These are phyloP conservation scores for Colletotrichum sp. DNA, from an alignment of 2,329 filamentous ascomycete species.

Conservation along the genomic window DNA sequence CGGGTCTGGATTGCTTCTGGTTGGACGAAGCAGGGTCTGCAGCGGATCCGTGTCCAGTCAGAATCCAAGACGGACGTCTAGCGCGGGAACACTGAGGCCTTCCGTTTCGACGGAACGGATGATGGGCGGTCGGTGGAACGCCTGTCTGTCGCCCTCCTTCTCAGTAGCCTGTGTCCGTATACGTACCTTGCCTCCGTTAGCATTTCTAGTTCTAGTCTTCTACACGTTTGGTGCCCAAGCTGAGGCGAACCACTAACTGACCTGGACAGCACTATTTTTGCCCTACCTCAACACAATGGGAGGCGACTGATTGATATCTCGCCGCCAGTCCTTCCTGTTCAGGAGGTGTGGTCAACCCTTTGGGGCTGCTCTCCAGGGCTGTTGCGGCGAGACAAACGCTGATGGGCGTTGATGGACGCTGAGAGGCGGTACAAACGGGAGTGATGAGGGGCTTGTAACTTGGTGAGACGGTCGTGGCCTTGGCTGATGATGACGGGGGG, in stretches of 20 bases:
- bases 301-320: background rate
- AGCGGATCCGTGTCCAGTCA: background rate
- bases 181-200: background rate
- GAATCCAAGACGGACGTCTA: background rate
- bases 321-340: background rate
- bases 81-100: background rate
- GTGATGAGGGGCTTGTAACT: conserved; percentile 1
- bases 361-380: background rate
- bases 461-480: conserved; percentile 12
- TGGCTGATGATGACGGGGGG: conserved; percentile 14
- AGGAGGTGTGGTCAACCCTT: background rate
- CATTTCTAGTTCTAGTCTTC: background rate
- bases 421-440: conserved; percentile 5
- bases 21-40: conserved; percentile 2
- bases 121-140: background rate
- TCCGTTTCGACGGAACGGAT: background rate
- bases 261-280: background rate
- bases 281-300: background rate
- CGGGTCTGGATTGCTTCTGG: background rate
- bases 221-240: background rate
- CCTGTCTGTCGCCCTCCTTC: background rate
- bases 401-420: background rate
- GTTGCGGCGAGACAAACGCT: background rate
- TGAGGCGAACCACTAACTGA: background rate
- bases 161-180: background rate